Base-by-base conservation (phyloP, 2,329 filamentous ascomycete species). In the Furcasterigmium furcatum region DNA sequence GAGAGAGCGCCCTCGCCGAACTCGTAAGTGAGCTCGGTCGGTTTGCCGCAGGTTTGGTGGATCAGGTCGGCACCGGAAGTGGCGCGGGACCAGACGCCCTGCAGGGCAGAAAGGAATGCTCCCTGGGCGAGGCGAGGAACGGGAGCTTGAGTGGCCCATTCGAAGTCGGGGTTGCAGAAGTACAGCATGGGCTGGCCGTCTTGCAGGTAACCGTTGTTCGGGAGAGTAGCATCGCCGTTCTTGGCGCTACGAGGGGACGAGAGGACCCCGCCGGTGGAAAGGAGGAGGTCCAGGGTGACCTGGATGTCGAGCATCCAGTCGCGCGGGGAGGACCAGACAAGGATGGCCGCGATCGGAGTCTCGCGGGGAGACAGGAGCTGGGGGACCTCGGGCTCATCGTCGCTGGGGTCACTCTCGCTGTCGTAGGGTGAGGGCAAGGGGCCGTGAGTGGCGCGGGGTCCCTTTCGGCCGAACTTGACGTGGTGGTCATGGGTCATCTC, bases 141-240 rank as follows among this genome's bases (percentile, higher is more conserved):
- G 43, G 78, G 74, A 58, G 87, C 85, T 18, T 77, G 74, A 1
- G 83, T 80, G 4, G 83, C 82, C 84, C 84, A 89, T 60, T 80
- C 75, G 27, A 88, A 65, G 59, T 90, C 85, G 0, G 84, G 82
- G 57, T 89, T 88, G 18, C 77, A 84, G 64, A 86, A 88, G 63
- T 80, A 88, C 2, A 89, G 61, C 12, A 67, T 67, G 0, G 86
- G 84, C 58, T 88, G 85, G 3, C 69, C 73, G 55, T 87, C 83
- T 53, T 83, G 79, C 46, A 57, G 56, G 42, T 58, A 67, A 7
- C 63, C 64, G 40, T 52, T 30, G 48, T 66, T 63, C 1, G 53
- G 53, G 1, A 66, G 54, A 9, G 29, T 40, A 2, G 30, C 4
- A 35, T 61, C 66, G 38, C 78, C 78, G 55, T 87, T 87, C 57